Percentiles rank a stretch among this genome's conserved stretches.
These are phyloP conservation scores for Fusarium zealandicum DNA, from an alignment of 2,329 filamentous ascomycete genomes.

Conservation along the genomic window DNA sequence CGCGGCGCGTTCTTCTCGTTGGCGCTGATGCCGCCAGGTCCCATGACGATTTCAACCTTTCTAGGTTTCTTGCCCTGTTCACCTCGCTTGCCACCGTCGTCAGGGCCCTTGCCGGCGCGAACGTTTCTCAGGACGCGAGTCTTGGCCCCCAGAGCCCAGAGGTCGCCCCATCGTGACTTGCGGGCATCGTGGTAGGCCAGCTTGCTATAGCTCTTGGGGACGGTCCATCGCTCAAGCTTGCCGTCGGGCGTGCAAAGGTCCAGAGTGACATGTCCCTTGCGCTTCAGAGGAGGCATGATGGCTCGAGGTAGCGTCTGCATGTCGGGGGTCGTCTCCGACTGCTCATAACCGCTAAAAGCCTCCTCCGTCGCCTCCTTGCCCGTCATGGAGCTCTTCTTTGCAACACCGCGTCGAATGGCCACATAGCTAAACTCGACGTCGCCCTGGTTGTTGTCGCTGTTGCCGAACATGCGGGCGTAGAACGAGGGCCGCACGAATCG, in stretches of 20 bases:
- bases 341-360: slow-evolving; percentile 78
- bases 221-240: slow-evolving; percentile 90
- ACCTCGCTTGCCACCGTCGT: slow-evolving; percentile 57
- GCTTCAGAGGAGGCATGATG: slow-evolving; percentile 83
- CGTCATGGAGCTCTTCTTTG: slow-evolving; percentile 48
- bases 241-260: slow-evolving; percentile 90
- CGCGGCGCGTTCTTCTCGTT: slow-evolving; percentile 47
- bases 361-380: slow-evolving; percentile 64
- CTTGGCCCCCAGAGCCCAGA: slow-evolving; percentile 96
- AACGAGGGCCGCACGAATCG: slow-evolving; percentile 85
- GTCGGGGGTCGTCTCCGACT: slow-evolving; percentile 54
- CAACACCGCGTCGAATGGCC: slow-evolving; percentile 78
- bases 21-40: slow-evolving; percentile 48
- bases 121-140: slow-evolving; percentile 71
- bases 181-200: slow-evolving; percentile 91
- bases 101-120: slow-evolving; percentile 61
- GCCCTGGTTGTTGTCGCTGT: slow-evolving; percentile 79
- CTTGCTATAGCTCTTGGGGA: slow-evolving; percentile 80
- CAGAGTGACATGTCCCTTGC: slow-evolving; percentile 84
- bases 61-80: slow-evolving; percentile 49
- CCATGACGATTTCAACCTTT: slow-evolving; percentile 49
- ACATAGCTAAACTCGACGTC: slow-evolving; percentile 92
- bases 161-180: slow-evolving; percentile 88
- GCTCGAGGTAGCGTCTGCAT: slow-evolving; percentile 78
- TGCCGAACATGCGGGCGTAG: slow-evolving; percentile 77